Conservation (phyloP, 371 early-diverging fungal genomes). For the Dipsacomyces acuminosporus region DNA sequence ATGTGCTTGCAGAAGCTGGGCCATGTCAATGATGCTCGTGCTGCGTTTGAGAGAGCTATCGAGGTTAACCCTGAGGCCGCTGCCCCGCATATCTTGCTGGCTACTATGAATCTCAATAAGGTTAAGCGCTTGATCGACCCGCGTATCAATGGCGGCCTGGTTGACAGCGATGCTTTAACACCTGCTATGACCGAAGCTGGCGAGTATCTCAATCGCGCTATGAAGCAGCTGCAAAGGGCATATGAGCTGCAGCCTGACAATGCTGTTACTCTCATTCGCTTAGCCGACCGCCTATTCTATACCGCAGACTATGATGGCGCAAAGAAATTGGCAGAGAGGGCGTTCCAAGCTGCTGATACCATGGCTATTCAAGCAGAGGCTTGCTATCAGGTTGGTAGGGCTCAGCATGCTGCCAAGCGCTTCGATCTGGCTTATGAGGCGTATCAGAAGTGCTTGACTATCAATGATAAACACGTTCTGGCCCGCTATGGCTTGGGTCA, state of each 20-base stretch:
- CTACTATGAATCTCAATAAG: constrained; percentile 74
- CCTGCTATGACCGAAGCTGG: constrained; percentile 12
- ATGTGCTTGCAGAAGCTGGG: constrained; percentile 75
- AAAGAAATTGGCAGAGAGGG: constrained; percentile 49
- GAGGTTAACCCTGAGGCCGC: constrained; percentile 55
- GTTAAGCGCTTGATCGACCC: constrained; percentile 49
- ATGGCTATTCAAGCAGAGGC: constrained; percentile 57
- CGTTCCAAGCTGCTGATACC: constrained; percentile 51
- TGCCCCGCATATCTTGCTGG: constrained; percentile 64
- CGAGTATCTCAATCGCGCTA: constrained; percentile 38
- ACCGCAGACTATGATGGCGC: constrained; percentile 53
- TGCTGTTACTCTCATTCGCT: constrained; percentile 48
- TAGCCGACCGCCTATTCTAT: constrained; percentile 58
- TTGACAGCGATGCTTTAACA: background rate
- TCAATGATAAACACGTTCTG: constrained; percentile 61
- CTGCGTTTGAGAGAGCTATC: constrained; percentile 67
- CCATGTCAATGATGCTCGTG: constrained; percentile 61
- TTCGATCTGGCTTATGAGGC: constrained; percentile 66
- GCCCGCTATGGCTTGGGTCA: constrained; percentile 80
- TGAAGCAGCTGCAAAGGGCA: constrained; percentile 49
- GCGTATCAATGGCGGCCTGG: constrained; percentile 3
- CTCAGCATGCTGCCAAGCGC: constrained; percentile 55
- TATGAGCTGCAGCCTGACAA: constrained; percentile 46
- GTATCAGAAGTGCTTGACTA: constrained; percentile 63
- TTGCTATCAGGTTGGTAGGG: constrained; percentile 57